A percentile compares a stretch with the other conserved stretches of the same genome.
phyloP scores from a whole-genome alignment of 164 flowering plant species.

The Malania oleifera region DNA sequence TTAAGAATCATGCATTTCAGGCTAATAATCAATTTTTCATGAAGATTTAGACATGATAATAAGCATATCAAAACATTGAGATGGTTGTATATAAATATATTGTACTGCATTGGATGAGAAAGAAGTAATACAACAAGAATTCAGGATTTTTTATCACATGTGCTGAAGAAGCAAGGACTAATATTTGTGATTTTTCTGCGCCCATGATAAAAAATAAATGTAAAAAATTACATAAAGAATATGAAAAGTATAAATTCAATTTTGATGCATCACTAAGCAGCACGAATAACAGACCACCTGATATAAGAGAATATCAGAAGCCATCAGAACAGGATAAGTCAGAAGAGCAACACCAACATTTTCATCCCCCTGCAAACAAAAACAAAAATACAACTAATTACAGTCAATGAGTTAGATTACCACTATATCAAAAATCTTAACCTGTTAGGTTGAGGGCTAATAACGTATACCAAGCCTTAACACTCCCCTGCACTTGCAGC shows the following conservation, averaged over 20 bases:
- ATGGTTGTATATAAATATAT: neutral
- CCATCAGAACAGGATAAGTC: constrained; percentile 95
- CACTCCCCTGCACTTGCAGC: too few species aligned
- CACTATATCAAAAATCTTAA: too few species aligned
- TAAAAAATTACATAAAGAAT: neutral
- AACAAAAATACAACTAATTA: neutral
- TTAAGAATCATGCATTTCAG: constrained; percentile 29
- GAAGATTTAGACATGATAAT: neutral
- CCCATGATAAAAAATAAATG: neutral
- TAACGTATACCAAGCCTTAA: too few species aligned
- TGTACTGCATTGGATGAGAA: neutral
- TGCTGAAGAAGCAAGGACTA: neutral
- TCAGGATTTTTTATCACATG: neutral
- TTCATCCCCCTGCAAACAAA: constrained; percentile 76
- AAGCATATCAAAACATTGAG: neutral
- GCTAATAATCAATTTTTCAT: constrained; percentile 2
- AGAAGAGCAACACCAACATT: constrained; percentile 88
- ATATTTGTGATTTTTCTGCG: neutral
- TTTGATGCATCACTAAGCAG: neutral
- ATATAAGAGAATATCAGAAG: constrained; percentile 91
- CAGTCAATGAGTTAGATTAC: neutral
- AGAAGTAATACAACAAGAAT: neutral
- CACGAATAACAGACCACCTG: constrained; percentile 46
- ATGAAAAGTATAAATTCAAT: neutral
- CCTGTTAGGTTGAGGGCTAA: too few species aligned